Percentiles rank a stretch among this genome's conserved stretches.
phyloP scores from a whole-genome alignment of 805 yeast species.

The Candida maesae region DNA sequence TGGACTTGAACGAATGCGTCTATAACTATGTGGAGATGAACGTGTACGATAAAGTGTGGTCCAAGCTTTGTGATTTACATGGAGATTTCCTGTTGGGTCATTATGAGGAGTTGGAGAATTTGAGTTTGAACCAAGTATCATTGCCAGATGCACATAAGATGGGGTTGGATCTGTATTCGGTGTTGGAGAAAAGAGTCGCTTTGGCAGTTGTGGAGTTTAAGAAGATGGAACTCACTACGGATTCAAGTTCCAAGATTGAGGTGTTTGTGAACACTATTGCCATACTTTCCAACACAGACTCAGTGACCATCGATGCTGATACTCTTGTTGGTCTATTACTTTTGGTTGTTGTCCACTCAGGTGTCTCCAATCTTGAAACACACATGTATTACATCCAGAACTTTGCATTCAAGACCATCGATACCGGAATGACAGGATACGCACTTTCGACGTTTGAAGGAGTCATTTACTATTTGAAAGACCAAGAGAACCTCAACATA shows the following conservation, averaged over 20 bases:
- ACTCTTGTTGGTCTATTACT: slow-evolving; percentile 68
- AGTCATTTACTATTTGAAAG: slow-evolving; percentile 60
- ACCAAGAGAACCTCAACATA: slow-evolving; percentile 32
- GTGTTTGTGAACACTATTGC: slow-evolving; percentile 51
- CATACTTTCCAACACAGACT: slow-evolving; percentile 38
- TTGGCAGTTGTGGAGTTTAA: slow-evolving; percentile 51
- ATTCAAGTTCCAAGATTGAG: slow-evolving; percentile 44
- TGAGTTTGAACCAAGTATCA: slow-evolving; percentile 40
- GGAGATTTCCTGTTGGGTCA: slow-evolving; percentile 22
- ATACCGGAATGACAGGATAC: slow-evolving; percentile 66
- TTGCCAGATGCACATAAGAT: slow-evolving; percentile 30
- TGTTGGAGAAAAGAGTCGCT: slow-evolving; percentile 41
- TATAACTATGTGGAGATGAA: slow-evolving; percentile 71
- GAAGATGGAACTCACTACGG: slow-evolving; percentile 41
- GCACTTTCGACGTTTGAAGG: slow-evolving; percentile 83
- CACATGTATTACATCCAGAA: slow-evolving; percentile 64
- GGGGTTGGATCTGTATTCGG: slow-evolving; percentile 28
- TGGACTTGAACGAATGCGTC: slow-evolving; percentile 50
- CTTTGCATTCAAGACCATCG: slow-evolving; percentile 47
- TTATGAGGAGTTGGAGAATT: slow-evolving; percentile 24
- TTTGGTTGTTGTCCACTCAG: slow-evolving; percentile 63
- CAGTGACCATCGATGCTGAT: slow-evolving; percentile 67
- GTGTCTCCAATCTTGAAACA: slow-evolving; percentile 52
- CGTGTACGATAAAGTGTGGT: slow-evolving; percentile 67
- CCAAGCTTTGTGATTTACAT: slow-evolving; percentile 31